Percentiles rank a stretch among this genome's conserved stretches.
Evolutionary conservation across 306 rosid genomes (phyloP).

Genomic region (Hippophae tibetana): DNA sequence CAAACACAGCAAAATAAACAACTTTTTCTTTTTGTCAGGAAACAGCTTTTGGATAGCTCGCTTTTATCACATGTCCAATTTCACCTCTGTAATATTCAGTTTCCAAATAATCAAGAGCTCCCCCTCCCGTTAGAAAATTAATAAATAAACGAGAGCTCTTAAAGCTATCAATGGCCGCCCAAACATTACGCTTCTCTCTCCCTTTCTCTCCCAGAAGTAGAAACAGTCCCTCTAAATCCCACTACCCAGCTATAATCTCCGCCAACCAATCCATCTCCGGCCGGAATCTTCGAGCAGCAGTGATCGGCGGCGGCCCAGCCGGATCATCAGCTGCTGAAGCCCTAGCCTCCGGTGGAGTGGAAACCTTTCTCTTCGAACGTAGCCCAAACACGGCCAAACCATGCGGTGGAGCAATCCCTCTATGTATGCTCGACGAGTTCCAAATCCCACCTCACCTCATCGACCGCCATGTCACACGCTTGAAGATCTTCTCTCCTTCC

Average conservation of each 20-base stretch:
- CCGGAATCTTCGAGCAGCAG: slow-evolving; percentile 80
- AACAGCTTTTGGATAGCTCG: no score
- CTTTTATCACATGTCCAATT: no score
- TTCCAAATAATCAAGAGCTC: no score
- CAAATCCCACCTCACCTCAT: slow-evolving; percentile 62
- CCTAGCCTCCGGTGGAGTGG: slow-evolving; percentile 64
- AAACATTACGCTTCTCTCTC: slow-evolving; percentile 5
- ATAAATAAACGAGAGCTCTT: background rate
- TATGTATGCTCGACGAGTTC: slow-evolving; percentile 86
- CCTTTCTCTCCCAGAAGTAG: slow-evolving; percentile 4
- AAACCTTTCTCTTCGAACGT: slow-evolving; percentile 72
- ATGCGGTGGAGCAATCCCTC: slow-evolving; percentile 96
- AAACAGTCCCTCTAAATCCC: slow-evolving; percentile 11
- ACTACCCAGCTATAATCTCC: slow-evolving; percentile 28
- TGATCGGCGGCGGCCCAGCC: slow-evolving; percentile 83
- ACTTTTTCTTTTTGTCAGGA: no score
- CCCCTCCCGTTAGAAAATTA: no score
- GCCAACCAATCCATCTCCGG: slow-evolving; percentile 37
- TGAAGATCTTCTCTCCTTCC: slow-evolving; percentile 82
- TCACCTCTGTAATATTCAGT: no score
- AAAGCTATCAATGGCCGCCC: slow-evolving; percentile 13
- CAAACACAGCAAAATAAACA: no score
- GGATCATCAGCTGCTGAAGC: slow-evolving; percentile 93
- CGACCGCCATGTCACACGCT: slow-evolving; percentile 65
- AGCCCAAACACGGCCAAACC: slow-evolving; percentile 64